phyloP scores from a whole-genome alignment of 345 rosid species.

The Rhizophora apiculata region DNA sequence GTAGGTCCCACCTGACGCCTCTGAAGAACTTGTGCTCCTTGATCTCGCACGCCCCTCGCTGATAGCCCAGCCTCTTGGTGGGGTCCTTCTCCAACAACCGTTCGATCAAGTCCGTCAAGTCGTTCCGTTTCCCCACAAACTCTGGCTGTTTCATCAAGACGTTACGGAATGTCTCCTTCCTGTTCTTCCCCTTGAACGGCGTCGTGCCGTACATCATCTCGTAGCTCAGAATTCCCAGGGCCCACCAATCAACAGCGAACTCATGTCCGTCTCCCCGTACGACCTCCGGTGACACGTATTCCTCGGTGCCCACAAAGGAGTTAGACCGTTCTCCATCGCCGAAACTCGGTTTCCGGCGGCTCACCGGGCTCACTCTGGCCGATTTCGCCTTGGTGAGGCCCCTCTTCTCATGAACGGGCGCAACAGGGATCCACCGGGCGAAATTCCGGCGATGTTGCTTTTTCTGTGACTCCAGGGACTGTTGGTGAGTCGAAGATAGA shows the following conservation, averaged over 20 bases:
- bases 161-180: slow-evolving; percentile 82
- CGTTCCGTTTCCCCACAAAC: slow-evolving; percentile 58
- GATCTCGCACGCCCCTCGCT: slow-evolving; percentile 69
- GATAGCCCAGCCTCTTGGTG: slow-evolving; percentile 54
- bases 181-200: slow-evolving; percentile 72
- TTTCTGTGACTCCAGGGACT: not conserved
- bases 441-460: slow-evolving; percentile 21
- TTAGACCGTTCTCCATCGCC: slow-evolving; percentile 60
- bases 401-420: slow-evolving; percentile 21
- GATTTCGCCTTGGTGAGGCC: slow-evolving; percentile 58
- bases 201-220: slow-evolving; percentile 85
- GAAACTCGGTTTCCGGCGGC: slow-evolving; percentile 59
- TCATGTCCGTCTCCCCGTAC: slow-evolving; percentile 84
- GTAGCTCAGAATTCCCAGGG: slow-evolving; percentile 70
- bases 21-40: slow-evolving; percentile 70
- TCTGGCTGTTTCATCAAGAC: slow-evolving; percentile 54
- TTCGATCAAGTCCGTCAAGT: slow-evolving; percentile 60
- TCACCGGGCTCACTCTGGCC: slow-evolving; percentile 83
- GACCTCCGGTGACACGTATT: slow-evolving; percentile 89
- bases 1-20: slow-evolving; percentile 68
- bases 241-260: slow-evolving; percentile 99
- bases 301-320: slow-evolving; percentile 94
- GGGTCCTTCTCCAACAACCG: slow-evolving; percentile 77
- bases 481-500: not conserved
- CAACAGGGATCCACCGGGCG: slow-evolving; percentile 36